Base-by-base conservation (phyloP, 306 rosid genomes). In the Gillenia trifoliata region DNA sequence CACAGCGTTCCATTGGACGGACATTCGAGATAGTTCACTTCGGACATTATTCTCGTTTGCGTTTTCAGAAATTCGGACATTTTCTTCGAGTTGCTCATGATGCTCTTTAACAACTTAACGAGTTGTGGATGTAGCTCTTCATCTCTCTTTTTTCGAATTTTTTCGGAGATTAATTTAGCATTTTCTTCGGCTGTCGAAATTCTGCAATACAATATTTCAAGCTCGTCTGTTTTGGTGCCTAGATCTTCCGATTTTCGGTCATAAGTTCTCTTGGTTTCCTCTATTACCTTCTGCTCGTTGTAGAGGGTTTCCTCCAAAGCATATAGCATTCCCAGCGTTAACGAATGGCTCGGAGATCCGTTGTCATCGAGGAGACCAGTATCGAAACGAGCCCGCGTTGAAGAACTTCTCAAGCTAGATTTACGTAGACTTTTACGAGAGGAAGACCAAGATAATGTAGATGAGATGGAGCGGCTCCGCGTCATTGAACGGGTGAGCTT, bases 231-330 rank as follows among this genome's bases (percentile, higher is more conserved):
- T 45, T 45, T 45, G 17, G 50, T 4, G 50, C 9, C 41, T 38
- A 38, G 11, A 8, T 38, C 41, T 38, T 38, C 11, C 41, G 3
- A 38, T 8, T 38, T 38, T 38, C 56, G 56, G n/a, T 85, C 86
- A 68, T 86, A 88, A 75, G 12, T 29, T 78, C n/a, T 71, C 73
- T 50, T 55, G 12, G 80, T 77, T 86, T 90, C 76, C 85, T 83
- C 93, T 71, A 89, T 78, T 80, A 88, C 96, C 96, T 90, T 90
- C 64, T 88, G 91, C 81, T 88, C 96, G 72, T 85, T 87, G 64
- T 81, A 90, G 43, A 90, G 83, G 54, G 88, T 90, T 87, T 90
- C 82, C 81, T 88, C 96, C 93, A 87, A 90, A 70, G 89, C 93
- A 83, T 85, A 88, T 66, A 90, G 66, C 86, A 87, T 86, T 78